A percentile compares a stretch with the other conserved stretches of the same genome.
Evolutionary conservation across 208 protist genomes (phyloP).

Genomic region (Acanthamoeba quina): DNA sequence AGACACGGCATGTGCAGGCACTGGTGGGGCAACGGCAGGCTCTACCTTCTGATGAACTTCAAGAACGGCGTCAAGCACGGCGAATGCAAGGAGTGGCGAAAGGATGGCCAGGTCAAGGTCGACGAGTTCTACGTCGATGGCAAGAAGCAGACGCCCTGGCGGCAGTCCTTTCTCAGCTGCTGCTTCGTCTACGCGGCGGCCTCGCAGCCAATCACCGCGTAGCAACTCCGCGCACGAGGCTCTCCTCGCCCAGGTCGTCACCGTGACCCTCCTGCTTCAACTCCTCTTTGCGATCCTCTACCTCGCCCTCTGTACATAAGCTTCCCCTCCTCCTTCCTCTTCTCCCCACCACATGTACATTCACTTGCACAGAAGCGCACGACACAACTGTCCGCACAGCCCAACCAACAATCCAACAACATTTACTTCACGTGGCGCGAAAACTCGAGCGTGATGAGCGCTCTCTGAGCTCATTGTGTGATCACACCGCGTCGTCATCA

Average conservation of each 20-base stretch:
- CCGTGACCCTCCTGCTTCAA: neutral
- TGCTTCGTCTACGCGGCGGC: neutral
- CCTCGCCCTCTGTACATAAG: neutral
- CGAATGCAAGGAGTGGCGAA: neutral
- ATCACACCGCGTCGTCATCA: too few species aligned
- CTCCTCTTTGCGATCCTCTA: neutral
- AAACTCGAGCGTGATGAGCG: too few species aligned
- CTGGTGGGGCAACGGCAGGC: neutral
- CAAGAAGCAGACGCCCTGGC: conserved; percentile 10
- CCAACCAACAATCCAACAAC: too few species aligned
- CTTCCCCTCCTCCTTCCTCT: neutral
- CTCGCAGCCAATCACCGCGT: neutral
- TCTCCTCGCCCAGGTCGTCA: neutral
- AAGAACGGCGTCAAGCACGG: conserved; percentile 13
- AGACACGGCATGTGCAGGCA: neutral
- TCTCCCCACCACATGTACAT: neutral
- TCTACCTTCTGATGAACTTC: neutral
- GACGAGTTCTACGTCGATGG: neutral
- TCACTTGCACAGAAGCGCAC: neutral
- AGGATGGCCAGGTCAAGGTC: neutral
- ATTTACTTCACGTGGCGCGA: too few species aligned
- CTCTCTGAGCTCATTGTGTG: too few species aligned
- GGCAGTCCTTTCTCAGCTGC: neutral
- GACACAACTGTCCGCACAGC: neutral
- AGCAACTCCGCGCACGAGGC: neutral